phyloP scores from a whole-genome alignment of 257 asterid species.

The Solanum virginianum region DNA sequence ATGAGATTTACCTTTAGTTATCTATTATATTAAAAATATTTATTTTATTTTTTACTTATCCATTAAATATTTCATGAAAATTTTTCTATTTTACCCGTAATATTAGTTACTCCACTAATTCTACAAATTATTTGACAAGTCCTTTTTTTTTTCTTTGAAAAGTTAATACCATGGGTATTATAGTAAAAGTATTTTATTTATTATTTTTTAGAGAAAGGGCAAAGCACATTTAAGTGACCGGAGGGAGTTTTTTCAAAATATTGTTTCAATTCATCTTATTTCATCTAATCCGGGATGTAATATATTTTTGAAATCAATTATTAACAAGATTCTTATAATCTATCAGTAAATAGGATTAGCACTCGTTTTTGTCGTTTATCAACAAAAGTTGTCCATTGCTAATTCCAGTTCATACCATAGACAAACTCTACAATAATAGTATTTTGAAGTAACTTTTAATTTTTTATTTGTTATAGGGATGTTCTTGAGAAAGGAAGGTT shows the following conservation, averaged over 20 bases:
- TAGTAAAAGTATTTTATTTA: background rate
- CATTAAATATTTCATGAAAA: background rate
- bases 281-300: background rate
- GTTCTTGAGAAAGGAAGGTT: background rate
- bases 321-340: background rate
- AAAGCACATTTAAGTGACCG: background rate
- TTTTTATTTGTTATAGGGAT: background rate
- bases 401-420: background rate
- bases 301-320: background rate
- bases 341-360: background rate
- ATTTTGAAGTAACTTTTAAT: background rate
- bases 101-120: background rate
- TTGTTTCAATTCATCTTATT: background rate
- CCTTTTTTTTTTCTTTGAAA: background rate
- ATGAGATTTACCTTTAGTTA: background rate
- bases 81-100: rapidly evolving
- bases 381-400: background rate
- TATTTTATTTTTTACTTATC: background rate
- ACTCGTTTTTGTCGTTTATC: background rate
- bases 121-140: background rate
- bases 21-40: background rate
- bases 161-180: background rate
- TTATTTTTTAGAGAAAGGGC: background rate
- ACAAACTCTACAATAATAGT: background rate
- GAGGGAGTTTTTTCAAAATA: too few species aligned